Evolutionary conservation across 768 basidiomycete genomes (phyloP), one percentile per base, ranked within the genome.

Genomic region (Phlebiopsis gigantea): DNA sequence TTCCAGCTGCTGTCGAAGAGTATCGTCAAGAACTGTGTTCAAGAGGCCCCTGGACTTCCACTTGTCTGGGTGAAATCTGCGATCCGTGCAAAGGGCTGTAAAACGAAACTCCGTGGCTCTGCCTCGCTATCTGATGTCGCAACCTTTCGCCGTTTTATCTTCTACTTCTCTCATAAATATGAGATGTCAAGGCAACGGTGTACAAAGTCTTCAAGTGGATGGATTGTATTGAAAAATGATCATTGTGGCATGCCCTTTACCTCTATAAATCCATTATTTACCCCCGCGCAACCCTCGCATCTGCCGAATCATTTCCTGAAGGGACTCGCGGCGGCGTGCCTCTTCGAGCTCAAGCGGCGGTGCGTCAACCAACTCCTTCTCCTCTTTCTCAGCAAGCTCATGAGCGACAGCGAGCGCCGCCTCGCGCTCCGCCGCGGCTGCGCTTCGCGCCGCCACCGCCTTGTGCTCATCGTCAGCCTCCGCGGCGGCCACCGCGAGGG

Each of bases 31-130:
- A 47, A 87, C 77, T 42, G 79, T 79, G 56, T 73, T 74, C 64
- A 88, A 74, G 41, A 90, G 69, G 26, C 80, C 80, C 41, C 85
- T 75, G 26, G 86, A 81, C 47, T 81, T 76, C 90, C 88, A 93
- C 59, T 87, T 73, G 68, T 92, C 90, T 1, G 88, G 87, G 62
- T 91, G 90, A 67, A 90, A 93, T 50, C 88, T 60, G 42, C 81
- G 78, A 63, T 90, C 80, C 61, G 84, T n/a, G n/a, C n/a, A n/a
- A n/a, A n/a, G n/a, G n/a, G n/a, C n/a, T n/a, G n/a, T n/a, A n/a
- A n/a, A n/a, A n/a, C n/a, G n/a, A n/a, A n/a, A n/a, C n/a, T n/a
- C n/a, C n/a, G n/a, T n/a, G n/a, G n/a, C n/a, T n/a, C n/a, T n/a
- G n/a, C n/a, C n/a, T n/a, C n/a, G n/a, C n/a, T n/a, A n/a, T n/a